Evolutionary conservation across 148 eudicot species (phyloP), one percentile per base, ranked within the genome.

Genomic region (Chenopodium album): DNA sequence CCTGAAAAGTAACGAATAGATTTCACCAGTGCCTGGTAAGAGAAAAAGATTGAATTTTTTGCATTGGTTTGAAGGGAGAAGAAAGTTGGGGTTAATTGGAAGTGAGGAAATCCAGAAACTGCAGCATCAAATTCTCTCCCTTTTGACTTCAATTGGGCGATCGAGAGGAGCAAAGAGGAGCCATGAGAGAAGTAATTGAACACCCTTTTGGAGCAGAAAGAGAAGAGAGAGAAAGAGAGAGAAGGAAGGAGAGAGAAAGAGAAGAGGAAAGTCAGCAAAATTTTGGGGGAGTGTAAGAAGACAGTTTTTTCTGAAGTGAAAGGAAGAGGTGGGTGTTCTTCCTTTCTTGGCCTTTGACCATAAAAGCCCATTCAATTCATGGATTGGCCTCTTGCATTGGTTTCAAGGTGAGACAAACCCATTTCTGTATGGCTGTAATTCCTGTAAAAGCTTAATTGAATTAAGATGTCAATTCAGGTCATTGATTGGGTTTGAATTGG

Each of bases 211-310:
- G 54, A 41, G 44, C 44, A 13, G 12, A 31, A 4, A 54, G 67
- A 79, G 65, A 67, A 37, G 64, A 19, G 17, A 41, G 44, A 69
- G 65, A 69, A 67, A 37, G 64, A 19, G 17, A 41, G 44, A 69
- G 65, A 69, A 26, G 65, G 31, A 17, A 32, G 22, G 50, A 67
- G 67, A 76, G 69, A 79, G 75, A 48, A 48, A 67, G 59, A 41
- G 66, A 28, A 65, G 70, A 44, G 50, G 77, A 64, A 82, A 82
- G 85, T 82, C 85, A 82, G 80, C 78, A 71, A 65, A 56, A 13
- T 17, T 1, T 56, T 56, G 17, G 62, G 62, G 6, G 62, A 56
- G 22, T 56, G 62, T 14, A 56, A 56, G 20, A 17, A 16, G 62
- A 56, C 62, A 22, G 23, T 16, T 72, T 72, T 26, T 66, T 66